A percentile compares a stretch with the other conserved stretches of the same genome.
Evolutionary conservation across 2,329 filamentous ascomycete species (phyloP).

Genomic region (Domatiomyces catenatus): DNA sequence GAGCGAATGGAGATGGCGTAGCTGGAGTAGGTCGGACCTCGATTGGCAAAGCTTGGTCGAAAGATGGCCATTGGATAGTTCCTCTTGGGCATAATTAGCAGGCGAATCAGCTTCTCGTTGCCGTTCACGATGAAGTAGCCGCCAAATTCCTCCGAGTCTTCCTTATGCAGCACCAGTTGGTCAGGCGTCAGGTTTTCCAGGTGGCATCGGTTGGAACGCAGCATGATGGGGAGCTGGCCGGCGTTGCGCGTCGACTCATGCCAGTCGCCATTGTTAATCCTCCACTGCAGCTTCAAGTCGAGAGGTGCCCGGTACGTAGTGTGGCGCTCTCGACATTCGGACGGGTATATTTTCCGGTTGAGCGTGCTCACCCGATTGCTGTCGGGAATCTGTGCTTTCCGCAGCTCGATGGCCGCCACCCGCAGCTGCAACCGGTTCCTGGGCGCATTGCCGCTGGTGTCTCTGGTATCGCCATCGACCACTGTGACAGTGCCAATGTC

Average conservation of each 20-base stretch:
- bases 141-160: slow-evolving; percentile 89
- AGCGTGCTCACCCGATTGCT: slow-evolving; percentile 67
- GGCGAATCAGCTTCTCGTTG: slow-evolving; percentile 88
- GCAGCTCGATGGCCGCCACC: slow-evolving; percentile 66
- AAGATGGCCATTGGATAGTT: slow-evolving; percentile 94
- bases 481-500: slow-evolving; percentile 86
- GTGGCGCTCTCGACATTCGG: slow-evolving; percentile 90
- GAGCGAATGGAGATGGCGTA: slow-evolving; percentile 84
- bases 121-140: slow-evolving; percentile 98
- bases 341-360: slow-evolving; percentile 73
- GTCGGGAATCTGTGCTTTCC: slow-evolving; percentile 63
- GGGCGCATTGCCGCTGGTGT: slow-evolving; percentile 21
- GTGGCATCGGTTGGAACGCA: slow-evolving; percentile 84
- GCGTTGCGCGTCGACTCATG: slow-evolving; percentile 70
- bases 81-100: slow-evolving; percentile 75
- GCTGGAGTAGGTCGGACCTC: slow-evolving; percentile 74
- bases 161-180: slow-evolving; percentile 68
- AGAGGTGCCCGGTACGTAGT: slow-evolving; percentile 79
- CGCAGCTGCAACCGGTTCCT: slow-evolving; percentile 61
- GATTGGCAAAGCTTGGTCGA: slow-evolving; percentile 74
- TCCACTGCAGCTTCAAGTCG: slow-evolving; percentile 67
- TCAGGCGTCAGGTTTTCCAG: slow-evolving; percentile 72
- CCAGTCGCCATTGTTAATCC: slow-evolving; percentile 73
- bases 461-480: slow-evolving; percentile 54
- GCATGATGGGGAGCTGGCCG: slow-evolving; percentile 82